Percentiles rank a stretch among this genome's conserved stretches.
phyloP scores from a whole-genome alignment of 495 filamentous ascomycete genomes.

The Penicillium roqueforti region DNA sequence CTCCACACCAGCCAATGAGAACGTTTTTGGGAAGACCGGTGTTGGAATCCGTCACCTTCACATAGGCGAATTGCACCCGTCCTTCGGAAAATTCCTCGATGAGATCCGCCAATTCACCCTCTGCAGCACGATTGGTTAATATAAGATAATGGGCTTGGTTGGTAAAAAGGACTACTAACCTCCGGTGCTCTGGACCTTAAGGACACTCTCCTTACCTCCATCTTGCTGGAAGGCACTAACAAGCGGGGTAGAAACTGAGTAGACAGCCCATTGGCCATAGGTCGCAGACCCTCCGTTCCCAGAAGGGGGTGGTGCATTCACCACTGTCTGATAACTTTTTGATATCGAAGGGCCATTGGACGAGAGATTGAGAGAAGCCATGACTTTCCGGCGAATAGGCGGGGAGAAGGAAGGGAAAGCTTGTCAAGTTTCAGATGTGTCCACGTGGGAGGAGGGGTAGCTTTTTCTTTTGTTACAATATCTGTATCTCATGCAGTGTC shows the following conservation, averaged over 20 bases:
- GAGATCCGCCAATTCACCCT: slow-evolving; percentile 91
- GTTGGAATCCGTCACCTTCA: slow-evolving; percentile 94
- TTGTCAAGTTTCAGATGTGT: background rate
- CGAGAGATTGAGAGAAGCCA: slow-evolving; percentile 92
- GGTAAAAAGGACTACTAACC: slow-evolving; percentile 49
- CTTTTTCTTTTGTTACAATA: slow-evolving; percentile 5
- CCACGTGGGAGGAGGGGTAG: slow-evolving; percentile 1
- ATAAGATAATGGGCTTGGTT: background rate
- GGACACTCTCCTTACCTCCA: slow-evolving; percentile 80
- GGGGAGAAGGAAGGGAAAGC: background rate
- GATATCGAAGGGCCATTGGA: slow-evolving; percentile 87
- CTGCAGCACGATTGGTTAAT: slow-evolving; percentile 37
- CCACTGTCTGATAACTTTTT: slow-evolving; percentile 84
- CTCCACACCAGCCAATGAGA: slow-evolving; percentile 94
- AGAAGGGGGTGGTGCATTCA: slow-evolving; percentile 65
- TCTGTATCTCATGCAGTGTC: background rate
- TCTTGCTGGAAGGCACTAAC: slow-evolving; percentile 86
- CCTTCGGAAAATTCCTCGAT: slow-evolving; percentile 97
- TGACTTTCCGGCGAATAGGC: slow-evolving; percentile 32
- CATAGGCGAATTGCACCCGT: slow-evolving; percentile 91
- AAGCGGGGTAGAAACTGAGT: slow-evolving; percentile 84
- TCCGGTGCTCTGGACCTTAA: slow-evolving; percentile 90
- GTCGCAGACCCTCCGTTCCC: slow-evolving; percentile 59
- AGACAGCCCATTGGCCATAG: slow-evolving; percentile 84
- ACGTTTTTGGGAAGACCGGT: slow-evolving; percentile 87